Conservation (phyloP, 306 rosid genomes). For the Arachis hypogaea region DNA sequence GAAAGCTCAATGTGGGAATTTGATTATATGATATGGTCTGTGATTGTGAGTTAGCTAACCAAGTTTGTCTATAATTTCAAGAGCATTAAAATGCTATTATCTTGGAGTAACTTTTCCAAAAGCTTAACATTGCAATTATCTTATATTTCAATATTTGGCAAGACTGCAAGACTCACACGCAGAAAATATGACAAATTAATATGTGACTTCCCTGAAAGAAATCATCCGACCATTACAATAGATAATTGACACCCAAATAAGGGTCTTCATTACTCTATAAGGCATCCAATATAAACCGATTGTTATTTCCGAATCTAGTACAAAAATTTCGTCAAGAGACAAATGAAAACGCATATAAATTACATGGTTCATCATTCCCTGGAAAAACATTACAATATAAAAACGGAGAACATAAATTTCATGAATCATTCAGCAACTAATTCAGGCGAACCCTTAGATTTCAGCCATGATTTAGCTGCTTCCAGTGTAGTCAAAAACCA, state of each 20-base stretch:
- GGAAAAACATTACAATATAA: conserved; percentile 28
- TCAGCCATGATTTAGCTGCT: conserved; percentile 83
- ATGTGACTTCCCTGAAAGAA: conserved; percentile 7
- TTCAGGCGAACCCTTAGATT: conserved; percentile 59
- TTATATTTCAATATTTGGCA: neutral
- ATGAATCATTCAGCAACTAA: conserved; percentile 48
- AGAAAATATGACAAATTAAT: neutral
- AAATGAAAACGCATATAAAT: conserved; percentile 35
- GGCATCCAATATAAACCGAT: conserved; percentile 37
- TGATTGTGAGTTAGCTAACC: conserved; percentile 19
- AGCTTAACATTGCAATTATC: neutral
- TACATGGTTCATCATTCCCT: conserved; percentile 51
- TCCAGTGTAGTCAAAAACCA: conserved; percentile 92
- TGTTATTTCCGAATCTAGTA: conserved; percentile 42
- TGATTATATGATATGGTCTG: conserved; percentile 30
- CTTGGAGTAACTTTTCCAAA: neutral
- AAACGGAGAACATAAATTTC: conserved; percentile 27
- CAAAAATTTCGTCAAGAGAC: conserved; percentile 51
- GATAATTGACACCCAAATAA: conserved; percentile 17
- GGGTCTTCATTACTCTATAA: conserved; percentile 37
- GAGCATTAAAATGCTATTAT: neutral
- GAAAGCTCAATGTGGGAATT: conserved; percentile 20
- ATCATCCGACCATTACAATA: conserved; percentile 7
- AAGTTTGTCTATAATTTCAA: conserved; percentile 13
- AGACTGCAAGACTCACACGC: no score